Base-by-base conservation (phyloP, 257 asterid species). In the Primulina huaijiensis region DNA sequence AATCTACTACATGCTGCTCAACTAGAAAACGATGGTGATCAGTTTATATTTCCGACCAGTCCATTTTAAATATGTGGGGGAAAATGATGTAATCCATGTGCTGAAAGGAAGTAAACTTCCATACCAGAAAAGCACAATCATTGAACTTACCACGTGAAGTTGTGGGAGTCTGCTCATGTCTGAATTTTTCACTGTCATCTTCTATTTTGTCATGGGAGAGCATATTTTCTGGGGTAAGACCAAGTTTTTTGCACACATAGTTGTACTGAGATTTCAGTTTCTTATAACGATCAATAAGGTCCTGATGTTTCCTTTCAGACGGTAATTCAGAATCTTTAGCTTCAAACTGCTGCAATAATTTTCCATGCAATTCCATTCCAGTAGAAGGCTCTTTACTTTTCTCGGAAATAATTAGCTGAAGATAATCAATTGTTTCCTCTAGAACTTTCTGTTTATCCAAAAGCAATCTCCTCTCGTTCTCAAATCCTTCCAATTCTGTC, bases 261-360 rank as follows among this genome's bases (percentile, higher is more conserved):
- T 52, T 82, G 86, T 84, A 80, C 75, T 86, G 91, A 77, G 96
- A 86, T 79, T 84, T 89, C 79, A 89, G 81, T 60, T 66, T 82
- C 89, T 86, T 91, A 73, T 76, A 86, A 50, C 78, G 70, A 78
- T 35, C 55, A 20, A 76, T 2, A 30, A 30, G 60, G 5, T 86
- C 85, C 59, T 23, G 73, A 64, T 25, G 74, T 79, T 85, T 85
- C 68, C 64, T 81, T 85, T 70, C 96, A 33, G 89, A 78, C 78
- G 64, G 76, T 74, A 89, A 69, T 70, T 87, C 88, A 4, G 94
- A 76, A 80, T 86, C 88, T 82, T 82, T 89, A 21, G 75, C 84
- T 82, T 91, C 86, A 74, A 89, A 82, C 81, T 86, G 82, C 75
- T 84, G 81, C 78, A 90, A 82, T 82, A 92, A 74, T 78, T 86